Evolutionary conservation across 225 moss, liverwort and hornwort genomes (phyloP), one percentile per base, ranked within the genome.

Genomic region (Bryum argenteum): DNA sequence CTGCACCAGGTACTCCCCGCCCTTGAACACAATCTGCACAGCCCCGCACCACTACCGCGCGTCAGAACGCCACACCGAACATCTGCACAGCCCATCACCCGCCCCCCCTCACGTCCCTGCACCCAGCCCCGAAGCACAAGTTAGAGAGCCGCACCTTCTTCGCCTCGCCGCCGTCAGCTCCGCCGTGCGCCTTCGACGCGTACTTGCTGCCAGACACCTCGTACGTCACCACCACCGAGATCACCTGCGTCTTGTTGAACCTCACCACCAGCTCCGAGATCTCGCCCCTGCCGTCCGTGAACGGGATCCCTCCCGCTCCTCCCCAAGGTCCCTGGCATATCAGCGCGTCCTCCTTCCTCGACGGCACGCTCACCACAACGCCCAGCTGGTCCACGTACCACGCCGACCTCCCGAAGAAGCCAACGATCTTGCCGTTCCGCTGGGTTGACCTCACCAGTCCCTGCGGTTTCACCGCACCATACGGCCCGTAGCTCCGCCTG

Each of bases 401-500:
- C 20, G 12, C 39, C 3, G 42, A 11, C 62, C 21, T 62, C 42
- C 62, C 42, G 8, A 42, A 62, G 62, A 62, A 62, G 21, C 62
- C 62, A 11, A 62, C 62, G 8, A 62, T 20, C 12, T 43, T 62
- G 39, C 62, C 42, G 41, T 13, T 13, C 42, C 42, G 41, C 8
- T 40, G 40, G 38, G 38, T 52, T 0, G 52, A 52, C 21, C 38
- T 51, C 67, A 68, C 2, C 3, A 54, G 37, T 8, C 39, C 52
- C 8, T 68, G 20, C 14, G 41, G 20, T 1, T 52, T 52, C 17
- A 16, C 18, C 4, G 38, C 21, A 55, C 68, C 68, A 9, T 19
- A 68, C 8, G 68, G 54, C 39, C 68, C 68, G 13, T 68, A 55
- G 19, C 53, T 54, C 33, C 55, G 52, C 40, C 55, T 68, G 68